Evolutionary conservation across 495 filamentous ascomycete species (phyloP).

Genomic region (Aspergillus baeticus): DNA sequence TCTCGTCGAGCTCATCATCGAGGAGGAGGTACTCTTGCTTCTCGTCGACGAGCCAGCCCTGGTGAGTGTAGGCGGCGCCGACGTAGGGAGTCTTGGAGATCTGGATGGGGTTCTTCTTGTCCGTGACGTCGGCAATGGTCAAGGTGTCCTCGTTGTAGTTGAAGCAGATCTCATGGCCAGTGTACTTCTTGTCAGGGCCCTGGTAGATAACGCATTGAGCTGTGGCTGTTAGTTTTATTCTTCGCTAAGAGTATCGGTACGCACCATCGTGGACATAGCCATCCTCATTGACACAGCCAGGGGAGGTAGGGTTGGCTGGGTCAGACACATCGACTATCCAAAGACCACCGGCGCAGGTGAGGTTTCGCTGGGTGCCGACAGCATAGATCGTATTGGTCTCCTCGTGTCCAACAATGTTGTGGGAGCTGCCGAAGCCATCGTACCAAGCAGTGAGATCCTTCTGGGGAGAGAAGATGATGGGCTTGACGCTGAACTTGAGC

Average conservation of each 20-base stretch:
- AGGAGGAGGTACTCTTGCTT: conserved; percentile 19
- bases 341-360: conserved; percentile 16
- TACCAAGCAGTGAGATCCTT: conserved; percentile 20
- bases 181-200: conserved; percentile 17
- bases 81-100: conserved; percentile 23
- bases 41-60: conserved; percentile 18
- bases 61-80: conserved; percentile 21
- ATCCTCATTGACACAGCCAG: conserved; percentile 19
- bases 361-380: conserved; percentile 14
- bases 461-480: conserved; percentile 12
- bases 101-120: conserved; percentile 17
- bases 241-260: not conserved
- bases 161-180: conserved; percentile 20
- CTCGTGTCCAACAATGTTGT: conserved; percentile 20
- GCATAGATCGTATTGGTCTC: conserved; percentile 22
- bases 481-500: not conserved
- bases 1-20: conserved; percentile 22
- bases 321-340: conserved; percentile 25
- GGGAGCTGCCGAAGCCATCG: conserved; percentile 19
- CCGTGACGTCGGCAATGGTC: conserved; percentile 22
- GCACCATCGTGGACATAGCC: conserved; percentile 22
- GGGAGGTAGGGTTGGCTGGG: conserved; percentile 16
- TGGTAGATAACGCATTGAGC: conserved; percentile 22
- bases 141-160: conserved; percentile 24
- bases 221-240: conserved; percentile 1